These are phyloP conservation scores for Clavispora santaluciae DNA, from an alignment of 805 yeast species.

Conservation along the genomic window DNA sequence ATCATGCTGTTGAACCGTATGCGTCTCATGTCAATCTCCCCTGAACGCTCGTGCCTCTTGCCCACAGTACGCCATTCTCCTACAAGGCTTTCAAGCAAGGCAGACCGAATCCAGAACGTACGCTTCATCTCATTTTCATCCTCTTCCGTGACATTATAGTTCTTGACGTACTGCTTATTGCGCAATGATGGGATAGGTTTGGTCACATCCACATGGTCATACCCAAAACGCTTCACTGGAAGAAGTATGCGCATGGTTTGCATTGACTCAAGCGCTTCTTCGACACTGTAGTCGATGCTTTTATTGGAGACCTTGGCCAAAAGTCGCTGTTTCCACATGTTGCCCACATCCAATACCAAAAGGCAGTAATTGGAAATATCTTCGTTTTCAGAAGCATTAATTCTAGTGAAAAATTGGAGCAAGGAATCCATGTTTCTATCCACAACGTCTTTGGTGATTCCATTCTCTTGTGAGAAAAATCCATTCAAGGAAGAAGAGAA, in stretches of 20 bases:
- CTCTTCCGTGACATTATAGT: constrained; percentile 47
- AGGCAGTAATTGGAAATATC: constrained; percentile 53
- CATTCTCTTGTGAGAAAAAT: constrained; percentile 5
- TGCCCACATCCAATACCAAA: constrained; percentile 70
- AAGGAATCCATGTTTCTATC: constrained; percentile 23
- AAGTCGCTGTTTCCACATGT: constrained; percentile 66
- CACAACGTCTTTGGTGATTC: not conserved
- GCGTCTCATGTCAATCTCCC: constrained; percentile 62
- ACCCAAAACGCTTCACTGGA: constrained; percentile 57
- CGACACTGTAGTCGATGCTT: constrained; percentile 10
- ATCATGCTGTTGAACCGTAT: constrained; percentile 58
- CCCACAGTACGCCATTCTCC: constrained; percentile 59
- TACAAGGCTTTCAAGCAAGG: constrained; percentile 49
- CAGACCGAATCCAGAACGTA: constrained; percentile 78
- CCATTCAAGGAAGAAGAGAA: constrained; percentile 21
- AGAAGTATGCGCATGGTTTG: constrained; percentile 53
- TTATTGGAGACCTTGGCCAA: constrained; percentile 26
- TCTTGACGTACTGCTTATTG: constrained; percentile 65
- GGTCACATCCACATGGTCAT: constrained; percentile 38
- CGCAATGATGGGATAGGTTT: constrained; percentile 66
- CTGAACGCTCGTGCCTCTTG: constrained; percentile 33
- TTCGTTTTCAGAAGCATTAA: constrained; percentile 17
- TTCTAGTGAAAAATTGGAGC: constrained; percentile 21
- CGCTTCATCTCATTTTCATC: constrained; percentile 56
- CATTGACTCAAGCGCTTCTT: constrained; percentile 25